phyloP scores from a whole-genome alignment of 148 eudicot genomes.

The Rhododendron vialii region DNA sequence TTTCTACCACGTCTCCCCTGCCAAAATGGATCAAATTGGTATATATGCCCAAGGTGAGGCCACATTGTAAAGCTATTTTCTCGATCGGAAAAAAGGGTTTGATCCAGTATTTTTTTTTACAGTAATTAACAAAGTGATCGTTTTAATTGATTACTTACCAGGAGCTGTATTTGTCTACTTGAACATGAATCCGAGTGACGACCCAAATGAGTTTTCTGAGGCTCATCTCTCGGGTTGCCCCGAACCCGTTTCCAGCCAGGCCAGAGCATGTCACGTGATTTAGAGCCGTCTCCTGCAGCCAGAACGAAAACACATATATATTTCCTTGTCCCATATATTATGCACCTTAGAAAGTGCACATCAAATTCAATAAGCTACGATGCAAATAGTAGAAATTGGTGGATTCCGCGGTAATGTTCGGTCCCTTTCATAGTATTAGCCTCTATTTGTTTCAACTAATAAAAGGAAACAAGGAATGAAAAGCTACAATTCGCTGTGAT shows the following conservation, averaged over 20 bases:
- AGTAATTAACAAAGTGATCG: too few relatives aligned
- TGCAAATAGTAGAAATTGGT: too few relatives aligned
- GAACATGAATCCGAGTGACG: conserved; percentile 71
- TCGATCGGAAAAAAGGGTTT: neutral
- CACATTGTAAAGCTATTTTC: neutral
- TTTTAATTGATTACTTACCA: conserved; percentile 54
- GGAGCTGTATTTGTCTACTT: conserved; percentile 71
- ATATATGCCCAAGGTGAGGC: neutral
- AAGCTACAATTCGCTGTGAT: too few relatives aligned
- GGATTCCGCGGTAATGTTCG: too few relatives aligned
- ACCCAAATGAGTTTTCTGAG: conserved; percentile 86
- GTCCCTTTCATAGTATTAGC: too few relatives aligned
- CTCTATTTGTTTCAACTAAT: too few relatives aligned
- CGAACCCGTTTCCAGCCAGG: conserved; percentile 74
- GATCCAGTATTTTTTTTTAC: neutral
- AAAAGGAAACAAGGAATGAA: too few relatives aligned
- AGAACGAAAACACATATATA: neutral
- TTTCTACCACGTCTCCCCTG: conserved; percentile 89
- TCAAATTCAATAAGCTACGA: neutral
- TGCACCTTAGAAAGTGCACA: neutral
- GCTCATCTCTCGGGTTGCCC: conserved; percentile 82
- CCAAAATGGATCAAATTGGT: neutral
- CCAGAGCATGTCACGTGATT: conserved; percentile 78
- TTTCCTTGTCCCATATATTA: neutral
- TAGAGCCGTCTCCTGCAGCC: conserved; percentile 67